Evolutionary conservation across 176 grass and related monocot genomes (phyloP), one percentile per base, ranked within the genome.

Genomic region (Rhynchospora tenuis): DNA sequence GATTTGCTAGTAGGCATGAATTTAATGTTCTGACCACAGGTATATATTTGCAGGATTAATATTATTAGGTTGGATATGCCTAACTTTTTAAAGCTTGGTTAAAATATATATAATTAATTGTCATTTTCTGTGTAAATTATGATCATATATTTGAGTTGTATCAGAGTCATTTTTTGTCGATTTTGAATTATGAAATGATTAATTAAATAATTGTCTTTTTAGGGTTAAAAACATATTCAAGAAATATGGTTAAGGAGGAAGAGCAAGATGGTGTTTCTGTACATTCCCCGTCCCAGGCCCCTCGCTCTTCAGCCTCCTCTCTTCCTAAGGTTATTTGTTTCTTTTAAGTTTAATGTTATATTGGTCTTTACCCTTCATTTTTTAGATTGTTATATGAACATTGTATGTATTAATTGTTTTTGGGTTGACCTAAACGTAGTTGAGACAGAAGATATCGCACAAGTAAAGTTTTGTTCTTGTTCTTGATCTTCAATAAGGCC

Each of bases 281-380:
- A 48, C 80, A 82, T 82, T 82, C 80, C 16, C 80, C 59, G 15
- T 82, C 80, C 9, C 80, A 82, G n/a, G 80, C 80, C 23, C 80
- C 80, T 67, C 80, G 80, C 52, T 82, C 80, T 63, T 82, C 80
- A 20, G 80, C 80, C 4, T 82, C 80, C 0, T 82, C 80, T 17
- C 80, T 82, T 50, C 80, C 80, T 52, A 82, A 66, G 80, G 80
- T 82, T 82, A 2, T 50, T 51, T 82, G 61, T 33, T 80, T 44
- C 23, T 52, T 56, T 26, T 9, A 71, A 70, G 31, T 80, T 80
- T 22, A 56, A 23, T 61, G 42, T 43, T 42, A n/a, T 43, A n/a
- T 59, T 17, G 23, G 3, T 59, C 38, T 80, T 80, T 59, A 60
- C 31, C 17, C 61, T 76, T 76, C 14, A 55, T 76, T 55, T 29